These are phyloP conservation scores for Dimocarpus longan DNA, from an alignment of 345 rosid genomes.

Conservation along the genomic window DNA sequence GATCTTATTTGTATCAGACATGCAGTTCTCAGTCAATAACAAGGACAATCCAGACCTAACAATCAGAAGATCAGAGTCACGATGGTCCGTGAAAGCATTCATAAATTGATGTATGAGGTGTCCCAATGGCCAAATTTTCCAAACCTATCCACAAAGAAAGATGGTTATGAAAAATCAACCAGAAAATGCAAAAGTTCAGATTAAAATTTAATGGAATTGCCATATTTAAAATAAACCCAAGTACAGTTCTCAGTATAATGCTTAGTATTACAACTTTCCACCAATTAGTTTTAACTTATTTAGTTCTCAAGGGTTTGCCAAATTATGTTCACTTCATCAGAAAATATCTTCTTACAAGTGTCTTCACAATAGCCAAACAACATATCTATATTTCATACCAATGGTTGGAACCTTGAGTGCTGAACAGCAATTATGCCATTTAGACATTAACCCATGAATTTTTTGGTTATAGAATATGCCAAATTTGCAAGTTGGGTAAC, in stretches of 20 bases:
- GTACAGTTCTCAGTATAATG: slow-evolving; percentile 9
- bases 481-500: slow-evolving; percentile 23
- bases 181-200: neutral
- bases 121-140: slow-evolving; percentile 91
- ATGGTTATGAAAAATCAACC: slow-evolving; percentile 18
- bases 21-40: slow-evolving; percentile 16
- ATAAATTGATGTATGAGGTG: slow-evolving; percentile 75
- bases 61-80: slow-evolving; percentile 90
- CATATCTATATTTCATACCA: neutral
- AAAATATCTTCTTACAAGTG: neutral
- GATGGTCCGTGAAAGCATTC: slow-evolving; percentile 97
- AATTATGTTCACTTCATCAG: neutral
- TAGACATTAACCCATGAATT: neutral
- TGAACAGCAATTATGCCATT: neutral
- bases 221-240: slow-evolving; percentile 1
- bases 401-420: neutral
- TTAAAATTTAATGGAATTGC: neutral
- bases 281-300: neutral
- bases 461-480: neutral
- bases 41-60: slow-evolving; percentile 57
- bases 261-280: neutral
- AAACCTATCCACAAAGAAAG: slow-evolving; percentile 52
- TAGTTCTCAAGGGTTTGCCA: neutral
- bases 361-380: neutral
- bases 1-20: slow-evolving; percentile 6